phyloP scores from a whole-genome alignment of 1,284 basidiomycete genomes.

The Ceratobasidium sp. region DNA sequence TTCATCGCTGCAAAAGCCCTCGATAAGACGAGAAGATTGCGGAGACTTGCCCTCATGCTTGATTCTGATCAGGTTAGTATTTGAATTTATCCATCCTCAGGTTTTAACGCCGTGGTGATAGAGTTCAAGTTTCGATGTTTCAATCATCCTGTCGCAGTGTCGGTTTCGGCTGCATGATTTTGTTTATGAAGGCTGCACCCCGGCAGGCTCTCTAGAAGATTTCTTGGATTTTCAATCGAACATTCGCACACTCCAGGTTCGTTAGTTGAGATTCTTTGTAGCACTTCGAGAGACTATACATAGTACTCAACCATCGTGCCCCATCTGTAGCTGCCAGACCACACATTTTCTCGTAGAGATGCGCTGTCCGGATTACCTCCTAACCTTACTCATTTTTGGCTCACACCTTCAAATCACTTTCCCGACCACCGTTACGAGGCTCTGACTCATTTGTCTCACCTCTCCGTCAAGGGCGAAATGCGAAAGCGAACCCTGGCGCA shows the following conservation, averaged over 20 bases:
- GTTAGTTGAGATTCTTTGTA: no score
- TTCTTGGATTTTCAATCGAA: slow-evolving; percentile 32
- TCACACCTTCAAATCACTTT: neutral
- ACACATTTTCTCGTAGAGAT: no score
- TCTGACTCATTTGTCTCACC: slow-evolving; percentile 9
- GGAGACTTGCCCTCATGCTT: slow-evolving; percentile 18
- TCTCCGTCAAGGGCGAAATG: slow-evolving; percentile 16
- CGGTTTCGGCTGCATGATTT: slow-evolving; percentile 37
- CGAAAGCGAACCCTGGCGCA: neutral
- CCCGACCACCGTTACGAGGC: neutral
- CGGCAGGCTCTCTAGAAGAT: neutral
- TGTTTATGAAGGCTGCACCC: slow-evolving; percentile 22
- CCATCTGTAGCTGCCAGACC: neutral
- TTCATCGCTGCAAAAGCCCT: slow-evolving; percentile 16
- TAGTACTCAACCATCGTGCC: no score
- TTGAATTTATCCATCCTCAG: neutral
- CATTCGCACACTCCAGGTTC: slow-evolving; percentile 37
- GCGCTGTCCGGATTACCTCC: slow-evolving; percentile 10
- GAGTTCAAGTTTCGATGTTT: slow-evolving; percentile 8
- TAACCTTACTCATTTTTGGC: slow-evolving; percentile 26
- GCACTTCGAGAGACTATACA: no score
- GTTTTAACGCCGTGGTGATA: neutral
- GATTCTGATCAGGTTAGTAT: slow-evolving; percentile 17
- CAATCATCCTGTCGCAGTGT: slow-evolving; percentile 5
- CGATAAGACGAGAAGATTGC: slow-evolving; percentile 27